Base-by-base conservation (phyloP, 805 yeast genomes). In the Sugiyamaella americana region DNA sequence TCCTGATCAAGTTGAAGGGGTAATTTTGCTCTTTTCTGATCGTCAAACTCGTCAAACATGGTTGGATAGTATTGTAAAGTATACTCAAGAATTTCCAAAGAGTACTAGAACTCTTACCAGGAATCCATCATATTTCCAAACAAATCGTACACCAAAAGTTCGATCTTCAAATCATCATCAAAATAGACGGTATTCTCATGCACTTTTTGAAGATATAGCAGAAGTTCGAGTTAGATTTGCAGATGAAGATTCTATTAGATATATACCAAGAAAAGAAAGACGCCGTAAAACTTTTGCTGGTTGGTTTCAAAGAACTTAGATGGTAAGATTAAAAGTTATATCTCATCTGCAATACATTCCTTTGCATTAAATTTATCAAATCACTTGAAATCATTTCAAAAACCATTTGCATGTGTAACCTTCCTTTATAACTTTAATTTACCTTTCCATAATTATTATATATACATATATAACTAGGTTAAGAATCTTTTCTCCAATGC, bases 201-300 rank as follows among this genome's bases (percentile, higher is more conserved):
- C 43, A 19, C 47, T 44, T 5, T 44, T 44, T n/a, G 47, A 44
- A 8, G 43, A 44, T 8, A 17, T 43, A 13, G 23, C 43, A 3
- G 29, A 24, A n/a, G 21, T 24, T n/a, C 41, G 41, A 11, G 41
- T 38, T n/a, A 24, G 23, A 10, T 38, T 38, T 38, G 41, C 41
- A 11, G 41, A 38, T 11, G 20, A 38, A n/a, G n/a, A 21, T 6
- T n/a, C 26, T 5, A 19, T 24, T 17, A 38, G 3, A 5, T 17
- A 3, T 10, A 38, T n/a, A n/a, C 32, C 32, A 8, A 8, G 11
- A 13, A 26, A 26, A 26, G 32, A 26, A 13, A 8, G 13, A 8
- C 32, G 32, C 32, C 32, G 32, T 8, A n/a, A n/a, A n/a, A 8
- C 32, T 8, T 13, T 26, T 8, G 32, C 32, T 13, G 32, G 32